Evolutionary conservation across 2,329 filamentous ascomycete genomes (phyloP), one percentile per base, ranked within the genome.

Genomic region (Proliferodiscus dingleyae): DNA sequence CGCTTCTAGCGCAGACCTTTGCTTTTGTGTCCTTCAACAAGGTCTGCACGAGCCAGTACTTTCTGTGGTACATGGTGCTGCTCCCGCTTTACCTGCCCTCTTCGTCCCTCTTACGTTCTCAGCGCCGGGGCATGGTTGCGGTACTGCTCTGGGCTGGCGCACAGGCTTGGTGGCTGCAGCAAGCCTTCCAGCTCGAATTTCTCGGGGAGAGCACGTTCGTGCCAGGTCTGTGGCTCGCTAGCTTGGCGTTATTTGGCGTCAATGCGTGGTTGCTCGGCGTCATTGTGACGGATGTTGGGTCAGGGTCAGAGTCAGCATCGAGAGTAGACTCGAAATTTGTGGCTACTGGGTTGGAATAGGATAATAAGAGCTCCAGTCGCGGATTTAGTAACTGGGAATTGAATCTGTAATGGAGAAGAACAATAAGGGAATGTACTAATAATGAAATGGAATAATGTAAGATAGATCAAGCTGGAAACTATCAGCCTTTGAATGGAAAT

Each of bases 41-140:
- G 71, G 93, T 98, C 51, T 97, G 91, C 75, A 98, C 93, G 3
- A 95, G 89, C 61, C 91, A 95, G 89, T 98, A 98, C 66, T 98
- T 98, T 66, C 78, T 98, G 40, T 98, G 93, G 93, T 97, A 98
- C 67, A 83, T 96, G 67, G 80, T 96, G 54, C 87, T 98, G 57
- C 72, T 97, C 2, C 93, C 93, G 0, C 83, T 96, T 40, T 95
- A 96, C 64, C 81, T 98, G 0, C 89, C 91, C 0, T 70, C 70
- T 29, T 96, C 90, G 0, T 84, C 85, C 0, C 74, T 96, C 11
- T 68, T 94, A 1, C 67, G 64, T 4, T 72, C 68, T 2, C 79
- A 79, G 0, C 60, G 61, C 5, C 67, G 85, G 3, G 93, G 93
- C 1, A 48, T 86, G 1, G 57, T 71, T 0, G 87, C 87, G 1